Conservation (phyloP, 1,284 basidiomycete species). For the Ceratobasidium sp. region DNA sequence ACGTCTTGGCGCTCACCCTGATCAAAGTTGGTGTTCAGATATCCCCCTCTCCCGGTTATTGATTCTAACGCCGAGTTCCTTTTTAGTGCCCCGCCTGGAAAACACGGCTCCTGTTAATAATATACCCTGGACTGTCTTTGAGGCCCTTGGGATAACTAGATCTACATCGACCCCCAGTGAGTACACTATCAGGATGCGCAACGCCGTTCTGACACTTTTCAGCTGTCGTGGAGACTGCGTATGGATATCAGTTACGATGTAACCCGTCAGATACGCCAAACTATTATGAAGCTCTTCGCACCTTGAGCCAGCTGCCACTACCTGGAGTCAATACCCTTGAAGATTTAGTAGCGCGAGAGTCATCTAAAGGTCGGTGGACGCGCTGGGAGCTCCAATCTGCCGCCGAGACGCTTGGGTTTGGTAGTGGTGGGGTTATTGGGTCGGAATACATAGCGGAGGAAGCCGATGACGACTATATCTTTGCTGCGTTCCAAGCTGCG, state of each 20-base stretch:
- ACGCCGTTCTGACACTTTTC: conserved; percentile 29
- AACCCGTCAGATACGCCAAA: conserved; percentile 71
- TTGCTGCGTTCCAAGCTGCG: conserved; percentile 74
- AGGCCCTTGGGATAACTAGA: conserved; percentile 71
- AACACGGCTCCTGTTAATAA: conserved; percentile 64
- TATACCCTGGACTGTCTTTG: conserved; percentile 55
- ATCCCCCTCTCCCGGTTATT: neutral
- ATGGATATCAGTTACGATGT: conserved; percentile 81
- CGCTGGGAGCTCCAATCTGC: conserved; percentile 66
- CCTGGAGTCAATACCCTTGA: conserved; percentile 59
- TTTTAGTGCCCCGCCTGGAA: conserved; percentile 44
- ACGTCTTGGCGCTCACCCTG: conserved; percentile 56
- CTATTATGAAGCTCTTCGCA: conserved; percentile 70
- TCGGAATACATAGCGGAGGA: conserved; percentile 73
- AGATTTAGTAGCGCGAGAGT: conserved; percentile 69
- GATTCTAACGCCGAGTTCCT: neutral
- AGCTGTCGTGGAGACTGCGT: conserved; percentile 81
- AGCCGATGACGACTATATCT: conserved; percentile 75
- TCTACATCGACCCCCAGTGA: conserved; percentile 73
- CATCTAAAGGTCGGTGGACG: conserved; percentile 73
- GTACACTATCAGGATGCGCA: conserved; percentile 46
- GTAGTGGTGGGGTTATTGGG: conserved; percentile 67
- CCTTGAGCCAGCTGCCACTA: conserved; percentile 59
- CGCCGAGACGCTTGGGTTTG: conserved; percentile 72
- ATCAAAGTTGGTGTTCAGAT: conserved; percentile 69